Conservation (phyloP, 208 protist species). For the Leishmania tarentolae region DNA sequence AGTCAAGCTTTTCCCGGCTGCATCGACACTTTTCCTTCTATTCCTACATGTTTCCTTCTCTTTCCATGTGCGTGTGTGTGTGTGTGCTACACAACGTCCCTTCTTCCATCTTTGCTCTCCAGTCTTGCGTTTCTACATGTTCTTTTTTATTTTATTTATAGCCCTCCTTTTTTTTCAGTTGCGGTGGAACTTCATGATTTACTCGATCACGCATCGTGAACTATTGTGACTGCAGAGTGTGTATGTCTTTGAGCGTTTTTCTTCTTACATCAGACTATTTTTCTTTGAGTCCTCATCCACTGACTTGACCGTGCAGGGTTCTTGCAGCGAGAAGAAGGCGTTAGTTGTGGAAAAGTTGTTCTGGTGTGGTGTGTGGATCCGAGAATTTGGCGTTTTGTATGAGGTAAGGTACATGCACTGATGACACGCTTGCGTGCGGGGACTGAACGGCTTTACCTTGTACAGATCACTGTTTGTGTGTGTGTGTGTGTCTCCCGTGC, state of each 20-base stretch:
- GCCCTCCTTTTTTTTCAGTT: background rate
- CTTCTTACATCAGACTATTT: background rate
- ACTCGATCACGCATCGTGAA: background rate
- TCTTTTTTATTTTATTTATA: background rate
- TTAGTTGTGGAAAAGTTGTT: background rate
- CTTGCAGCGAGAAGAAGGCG: background rate
- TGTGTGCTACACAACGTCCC: background rate
- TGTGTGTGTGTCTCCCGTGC: background rate
- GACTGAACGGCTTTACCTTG: background rate
- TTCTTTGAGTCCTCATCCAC: slow-evolving; percentile 4
- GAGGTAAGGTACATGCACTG: background rate
- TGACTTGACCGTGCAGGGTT: background rate
- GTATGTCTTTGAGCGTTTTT: background rate
- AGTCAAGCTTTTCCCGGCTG: slow-evolving; percentile 4
- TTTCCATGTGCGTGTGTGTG: background rate
- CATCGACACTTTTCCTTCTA: background rate
- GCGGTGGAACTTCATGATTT: background rate
- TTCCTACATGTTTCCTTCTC: slow-evolving; percentile 8
- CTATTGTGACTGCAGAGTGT: background rate
- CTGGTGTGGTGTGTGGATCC: background rate
- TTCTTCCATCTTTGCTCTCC: background rate
- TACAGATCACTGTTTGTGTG: background rate
- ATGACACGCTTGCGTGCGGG: background rate
- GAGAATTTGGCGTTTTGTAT: background rate
- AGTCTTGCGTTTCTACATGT: background rate